phyloP scores from a whole-genome alignment of 805 yeast species.

The Ogataea wickerhamii region DNA sequence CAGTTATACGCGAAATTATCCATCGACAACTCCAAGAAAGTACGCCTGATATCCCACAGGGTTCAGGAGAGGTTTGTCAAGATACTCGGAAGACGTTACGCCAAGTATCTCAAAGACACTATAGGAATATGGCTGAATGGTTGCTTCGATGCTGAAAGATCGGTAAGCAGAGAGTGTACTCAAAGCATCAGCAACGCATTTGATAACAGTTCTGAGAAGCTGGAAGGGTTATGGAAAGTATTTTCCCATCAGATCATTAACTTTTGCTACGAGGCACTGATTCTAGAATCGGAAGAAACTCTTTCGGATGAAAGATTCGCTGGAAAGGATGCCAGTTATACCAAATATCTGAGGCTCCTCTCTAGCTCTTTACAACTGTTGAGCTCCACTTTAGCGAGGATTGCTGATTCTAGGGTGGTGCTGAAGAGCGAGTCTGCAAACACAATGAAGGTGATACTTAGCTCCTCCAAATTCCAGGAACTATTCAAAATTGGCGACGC shows the following conservation, averaged over 20 bases:
- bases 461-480: slow-evolving; percentile 44
- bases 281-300: slow-evolving; percentile 56
- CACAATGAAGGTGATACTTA: slow-evolving; percentile 34
- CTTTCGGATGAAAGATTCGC: slow-evolving; percentile 73
- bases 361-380: slow-evolving; percentile 49
- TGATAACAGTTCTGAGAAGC: slow-evolving; percentile 48
- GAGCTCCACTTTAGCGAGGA: slow-evolving; percentile 20
- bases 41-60: slow-evolving; percentile 60
- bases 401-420: slow-evolving; percentile 5
- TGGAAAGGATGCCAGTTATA: slow-evolving; percentile 58
- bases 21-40: slow-evolving; percentile 62
- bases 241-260: slow-evolving; percentile 56
- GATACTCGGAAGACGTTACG: slow-evolving; percentile 49
- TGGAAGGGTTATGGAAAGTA: slow-evolving; percentile 56
- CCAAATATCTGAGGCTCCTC: slow-evolving; percentile 59
- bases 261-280: slow-evolving; percentile 48
- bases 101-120: slow-evolving; percentile 65
- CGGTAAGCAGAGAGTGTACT: slow-evolving; percentile 50
- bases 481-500: slow-evolving; percentile 37
- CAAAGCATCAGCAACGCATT: slow-evolving; percentile 52
- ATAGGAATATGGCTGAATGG: slow-evolving; percentile 76
- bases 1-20: slow-evolving; percentile 80
- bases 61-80: slow-evolving; percentile 55
- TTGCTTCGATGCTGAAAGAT: slow-evolving; percentile 61
- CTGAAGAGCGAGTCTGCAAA: slow-evolving; percentile 20